Conservation (phyloP, 495 filamentous ascomycete genomes). For the Penicillium steckii region DNA sequence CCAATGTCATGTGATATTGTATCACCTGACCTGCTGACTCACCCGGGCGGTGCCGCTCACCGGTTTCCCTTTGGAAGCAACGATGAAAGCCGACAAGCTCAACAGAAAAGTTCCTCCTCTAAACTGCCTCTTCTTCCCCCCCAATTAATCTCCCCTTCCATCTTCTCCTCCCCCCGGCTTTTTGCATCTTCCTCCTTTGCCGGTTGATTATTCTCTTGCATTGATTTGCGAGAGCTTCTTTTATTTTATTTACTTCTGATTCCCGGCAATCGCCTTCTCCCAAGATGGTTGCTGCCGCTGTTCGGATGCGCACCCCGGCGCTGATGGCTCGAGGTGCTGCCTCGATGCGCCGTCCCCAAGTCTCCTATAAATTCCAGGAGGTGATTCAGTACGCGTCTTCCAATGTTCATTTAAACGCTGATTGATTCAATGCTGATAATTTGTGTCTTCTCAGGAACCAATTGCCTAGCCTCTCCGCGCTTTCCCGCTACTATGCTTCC, state of each 20-base stretch:
- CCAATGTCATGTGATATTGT: neutral
- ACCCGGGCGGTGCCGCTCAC: constrained; percentile 33
- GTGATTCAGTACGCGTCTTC: constrained; percentile 40
- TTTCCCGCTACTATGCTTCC: constrained; percentile 73
- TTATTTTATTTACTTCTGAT: constrained; percentile 16
- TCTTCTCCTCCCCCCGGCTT: constrained; percentile 27
- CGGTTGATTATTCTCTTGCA: constrained; percentile 20
- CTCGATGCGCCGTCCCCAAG: constrained; percentile 44
- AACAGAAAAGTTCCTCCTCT: constrained; percentile 47
- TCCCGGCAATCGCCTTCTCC: constrained; percentile 32
- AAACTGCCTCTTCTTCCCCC: constrained; percentile 28
- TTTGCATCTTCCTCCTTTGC: constrained; percentile 21
- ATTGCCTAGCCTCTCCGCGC: constrained; percentile 56
- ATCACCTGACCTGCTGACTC: constrained; percentile 9
- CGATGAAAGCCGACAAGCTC: constrained; percentile 22
- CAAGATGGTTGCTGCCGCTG: constrained; percentile 47
- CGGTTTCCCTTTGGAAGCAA: constrained; percentile 20
- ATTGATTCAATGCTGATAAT: constrained; percentile 21
- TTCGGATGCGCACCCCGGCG: constrained; percentile 49
- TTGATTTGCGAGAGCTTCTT: constrained; percentile 28
- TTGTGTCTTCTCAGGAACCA: constrained; percentile 32
- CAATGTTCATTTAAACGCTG: neutral
- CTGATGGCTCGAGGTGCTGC: constrained; percentile 43
- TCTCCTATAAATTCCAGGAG: constrained; percentile 44
- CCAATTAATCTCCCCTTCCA: constrained; percentile 37